These are phyloP conservation scores for Cladobotryum mycophilum DNA, from an alignment of 2,329 filamentous ascomycete species.

Conservation along the genomic window DNA sequence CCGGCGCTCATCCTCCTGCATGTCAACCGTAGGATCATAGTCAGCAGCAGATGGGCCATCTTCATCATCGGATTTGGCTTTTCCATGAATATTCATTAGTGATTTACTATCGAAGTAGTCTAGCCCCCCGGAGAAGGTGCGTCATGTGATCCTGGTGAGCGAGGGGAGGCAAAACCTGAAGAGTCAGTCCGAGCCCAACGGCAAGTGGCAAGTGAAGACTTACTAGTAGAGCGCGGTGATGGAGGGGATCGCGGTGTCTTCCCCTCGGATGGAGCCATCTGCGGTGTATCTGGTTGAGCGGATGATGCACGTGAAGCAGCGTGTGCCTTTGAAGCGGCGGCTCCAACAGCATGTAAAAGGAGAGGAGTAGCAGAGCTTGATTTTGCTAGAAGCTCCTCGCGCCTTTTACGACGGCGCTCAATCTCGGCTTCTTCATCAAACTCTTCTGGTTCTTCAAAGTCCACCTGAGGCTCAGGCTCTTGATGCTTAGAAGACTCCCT, in stretches of 20 bases:
- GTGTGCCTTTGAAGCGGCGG: conserved; percentile 49
- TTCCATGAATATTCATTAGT: conserved; percentile 55
- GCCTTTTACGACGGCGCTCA: conserved; percentile 74
- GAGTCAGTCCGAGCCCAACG: conserved; percentile 18
- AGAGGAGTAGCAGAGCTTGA: conserved; percentile 68
- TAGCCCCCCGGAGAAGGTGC: conserved; percentile 52
- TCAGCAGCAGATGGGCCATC: conserved; percentile 87
- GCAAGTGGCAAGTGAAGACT: conserved; percentile 15
- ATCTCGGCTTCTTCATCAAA: conserved; percentile 78
- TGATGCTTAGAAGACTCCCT: conserved; percentile 15
- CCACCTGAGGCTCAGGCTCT: conserved; percentile 32
- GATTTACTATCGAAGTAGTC: conserved; percentile 61
- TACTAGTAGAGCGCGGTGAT: conserved; percentile 44
- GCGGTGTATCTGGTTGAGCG: conserved; percentile 38
- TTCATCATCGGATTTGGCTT: conserved; percentile 37
- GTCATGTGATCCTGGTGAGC: conserved; percentile 40
- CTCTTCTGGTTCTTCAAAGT: conserved; percentile 50
- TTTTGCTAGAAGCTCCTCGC: conserved; percentile 80
- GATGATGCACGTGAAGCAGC: conserved; percentile 48
- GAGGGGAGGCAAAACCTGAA: conserved; percentile 36
- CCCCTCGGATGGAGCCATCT: conserved; percentile 22
- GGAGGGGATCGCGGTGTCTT: conserved; percentile 39
- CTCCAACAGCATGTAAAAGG: conserved; percentile 66
- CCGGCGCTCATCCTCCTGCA: conserved; percentile 73
- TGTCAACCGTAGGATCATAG: conserved; percentile 84